Conservation (phyloP, 2,329 filamentous ascomycete species). For the Immersiporthe knoxdaviesiana region DNA sequence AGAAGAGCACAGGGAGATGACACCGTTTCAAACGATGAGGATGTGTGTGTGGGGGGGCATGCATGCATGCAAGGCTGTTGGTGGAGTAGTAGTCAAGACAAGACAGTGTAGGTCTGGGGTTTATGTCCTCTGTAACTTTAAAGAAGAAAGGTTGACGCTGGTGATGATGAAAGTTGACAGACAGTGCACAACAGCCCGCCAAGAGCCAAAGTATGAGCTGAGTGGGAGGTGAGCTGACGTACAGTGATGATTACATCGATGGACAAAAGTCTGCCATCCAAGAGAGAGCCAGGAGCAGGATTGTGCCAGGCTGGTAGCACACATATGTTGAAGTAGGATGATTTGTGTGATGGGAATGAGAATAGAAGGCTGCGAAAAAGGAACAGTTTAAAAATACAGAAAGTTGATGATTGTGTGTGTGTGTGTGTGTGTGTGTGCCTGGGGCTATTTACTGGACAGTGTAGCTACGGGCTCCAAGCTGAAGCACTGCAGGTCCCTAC, state of each 20-base stretch:
- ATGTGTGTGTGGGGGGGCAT: not conserved
- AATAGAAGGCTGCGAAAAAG: not conserved
- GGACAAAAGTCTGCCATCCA: not conserved
- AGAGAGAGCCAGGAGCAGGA: not conserved
- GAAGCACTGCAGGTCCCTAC: not conserved
- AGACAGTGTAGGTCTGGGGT: slow-evolving; percentile 7
- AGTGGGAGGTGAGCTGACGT: not conserved
- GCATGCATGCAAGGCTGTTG: not conserved
- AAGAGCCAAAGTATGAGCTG: not conserved
- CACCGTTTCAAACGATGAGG: slow-evolving; percentile 7
- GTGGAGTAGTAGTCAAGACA: not conserved
- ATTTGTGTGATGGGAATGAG: not conserved
- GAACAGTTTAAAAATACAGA: not conserved
- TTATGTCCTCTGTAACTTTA: not conserved
- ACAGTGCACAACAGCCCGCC: not conserved
- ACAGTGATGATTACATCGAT: not conserved
- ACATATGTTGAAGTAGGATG: not conserved
- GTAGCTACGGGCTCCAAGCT: not conserved
- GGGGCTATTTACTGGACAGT: not conserved
- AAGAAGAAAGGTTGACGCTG: not conserved
- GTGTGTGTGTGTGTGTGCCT: not conserved
- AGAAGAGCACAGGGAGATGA: not conserved
- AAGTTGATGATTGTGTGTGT: not conserved
- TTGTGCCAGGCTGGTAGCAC: not conserved
- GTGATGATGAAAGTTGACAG: not conserved